Conservation (phyloP, 495 filamentous ascomycete genomes). For the Penicillium dipodomyicola region DNA sequence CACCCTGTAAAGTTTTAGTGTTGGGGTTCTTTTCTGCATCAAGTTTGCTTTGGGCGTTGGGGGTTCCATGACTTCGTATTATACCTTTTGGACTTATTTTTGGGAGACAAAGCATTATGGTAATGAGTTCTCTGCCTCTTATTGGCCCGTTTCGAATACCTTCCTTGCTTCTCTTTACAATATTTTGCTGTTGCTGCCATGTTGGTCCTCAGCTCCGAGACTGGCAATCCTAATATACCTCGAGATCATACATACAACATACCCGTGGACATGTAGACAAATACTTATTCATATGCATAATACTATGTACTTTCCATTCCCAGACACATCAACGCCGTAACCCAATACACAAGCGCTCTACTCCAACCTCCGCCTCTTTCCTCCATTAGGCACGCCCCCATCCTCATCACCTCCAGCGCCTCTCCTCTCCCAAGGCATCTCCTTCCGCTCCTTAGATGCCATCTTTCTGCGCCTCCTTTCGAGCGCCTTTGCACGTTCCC, state of each 20-base stretch:
- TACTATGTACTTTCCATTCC: not conserved
- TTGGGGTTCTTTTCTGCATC: conserved; percentile 15
- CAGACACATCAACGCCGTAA: conserved; percentile 1
- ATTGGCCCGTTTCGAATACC: conserved; percentile 14
- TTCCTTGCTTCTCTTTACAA: conserved; percentile 14
- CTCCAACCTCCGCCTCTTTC: conserved; percentile 36
- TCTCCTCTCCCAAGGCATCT: conserved; percentile 67
- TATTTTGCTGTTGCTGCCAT: not conserved
- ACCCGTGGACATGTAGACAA: not conserved
- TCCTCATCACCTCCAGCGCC: conserved; percentile 29
- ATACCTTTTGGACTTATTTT: conserved; percentile 29
- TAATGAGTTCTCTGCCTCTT: conserved; percentile 15
- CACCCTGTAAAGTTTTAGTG: conserved; percentile 17
- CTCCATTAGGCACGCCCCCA: conserved; percentile 18
- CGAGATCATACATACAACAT: not conserved
- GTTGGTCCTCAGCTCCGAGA: not conserved
- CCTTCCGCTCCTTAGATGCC: conserved; percentile 73
- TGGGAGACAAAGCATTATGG: conserved; percentile 25
- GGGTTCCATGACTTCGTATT: conserved; percentile 21
- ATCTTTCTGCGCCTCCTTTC: conserved; percentile 84
- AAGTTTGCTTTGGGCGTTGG: conserved; percentile 18
- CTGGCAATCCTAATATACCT: conserved; percentile 7
- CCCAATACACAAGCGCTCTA: conserved; percentile 12
- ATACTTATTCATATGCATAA: conserved; percentile 5
- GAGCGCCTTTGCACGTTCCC: conserved; percentile 74